These are phyloP conservation scores for Moricandia moricandioides DNA, from an alignment of 345 rosid genomes.

Conservation along the genomic window DNA sequence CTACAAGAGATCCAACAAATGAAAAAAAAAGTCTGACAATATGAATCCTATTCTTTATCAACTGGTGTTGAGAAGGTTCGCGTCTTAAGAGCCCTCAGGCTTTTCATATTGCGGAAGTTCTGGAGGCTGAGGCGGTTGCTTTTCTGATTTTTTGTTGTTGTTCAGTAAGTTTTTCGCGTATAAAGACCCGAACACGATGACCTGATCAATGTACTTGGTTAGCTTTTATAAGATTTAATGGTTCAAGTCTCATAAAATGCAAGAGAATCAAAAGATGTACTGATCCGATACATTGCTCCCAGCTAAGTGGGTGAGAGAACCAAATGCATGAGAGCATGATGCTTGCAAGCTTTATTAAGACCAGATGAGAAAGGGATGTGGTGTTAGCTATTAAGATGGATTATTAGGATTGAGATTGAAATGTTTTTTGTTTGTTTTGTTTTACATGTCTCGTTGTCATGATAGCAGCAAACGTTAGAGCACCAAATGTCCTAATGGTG, in stretches of 20 bases:
- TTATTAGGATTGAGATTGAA: constrained; percentile 24
- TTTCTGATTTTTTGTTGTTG: constrained; percentile 38
- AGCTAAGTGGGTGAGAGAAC: constrained; percentile 93
- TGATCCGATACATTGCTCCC: constrained; percentile 90
- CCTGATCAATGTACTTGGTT: constrained; percentile 39
- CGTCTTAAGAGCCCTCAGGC: constrained; percentile 33
- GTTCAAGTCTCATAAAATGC: neutral
- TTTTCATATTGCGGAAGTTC: constrained; percentile 43
- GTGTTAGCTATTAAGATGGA: neutral
- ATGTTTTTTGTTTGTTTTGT: neutral
- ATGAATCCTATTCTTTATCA: neutral
- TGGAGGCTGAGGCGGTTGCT: constrained; percentile 26
- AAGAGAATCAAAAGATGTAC: constrained; percentile 36
- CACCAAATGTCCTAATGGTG: constrained; percentile 94
- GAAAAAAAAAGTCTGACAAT: neutral
- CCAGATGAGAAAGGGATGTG: neutral
- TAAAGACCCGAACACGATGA: constrained; percentile 76
- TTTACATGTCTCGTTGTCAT: constrained; percentile 98
- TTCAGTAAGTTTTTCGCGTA: constrained; percentile 59
- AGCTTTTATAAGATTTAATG: neutral
- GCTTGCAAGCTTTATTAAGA: constrained; percentile 66
- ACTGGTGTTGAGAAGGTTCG: constrained; percentile 14
- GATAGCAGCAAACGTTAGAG: constrained; percentile 91
- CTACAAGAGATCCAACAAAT: constrained; percentile 6
- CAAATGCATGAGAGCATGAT: constrained; percentile 92